Conservation (phyloP, 2,329 filamentous ascomycete species). For the Calonectria leucothoes region DNA sequence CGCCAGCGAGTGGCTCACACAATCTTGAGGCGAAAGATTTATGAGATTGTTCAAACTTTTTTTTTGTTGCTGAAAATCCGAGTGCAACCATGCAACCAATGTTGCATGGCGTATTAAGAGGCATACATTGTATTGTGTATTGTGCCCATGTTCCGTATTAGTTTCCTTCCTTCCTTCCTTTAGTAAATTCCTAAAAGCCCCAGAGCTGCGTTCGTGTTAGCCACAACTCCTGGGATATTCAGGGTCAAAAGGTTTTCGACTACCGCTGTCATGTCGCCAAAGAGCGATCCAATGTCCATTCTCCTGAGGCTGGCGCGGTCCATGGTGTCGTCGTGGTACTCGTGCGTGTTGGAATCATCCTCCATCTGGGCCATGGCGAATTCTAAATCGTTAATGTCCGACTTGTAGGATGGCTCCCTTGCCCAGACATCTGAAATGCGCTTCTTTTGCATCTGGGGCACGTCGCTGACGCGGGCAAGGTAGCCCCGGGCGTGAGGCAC, state of each 20-base stretch:
- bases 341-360: not conserved
- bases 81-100: not conserved
- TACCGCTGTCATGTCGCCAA: not conserved
- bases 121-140: too few relatives aligned
- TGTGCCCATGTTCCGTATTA: not conserved
- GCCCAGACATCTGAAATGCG: not conserved
- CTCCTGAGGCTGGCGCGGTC: not conserved
- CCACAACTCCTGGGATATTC: not conserved
- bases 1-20: not conserved
- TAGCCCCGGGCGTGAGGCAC: not conserved
- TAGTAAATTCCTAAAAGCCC: not conserved
- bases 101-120: not conserved
- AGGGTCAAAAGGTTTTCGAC: not conserved
- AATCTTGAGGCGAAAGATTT: not conserved
- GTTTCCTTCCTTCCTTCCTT: not conserved
- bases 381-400: not conserved
- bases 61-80: not conserved
- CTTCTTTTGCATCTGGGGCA: not conserved
- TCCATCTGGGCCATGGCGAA: not conserved
- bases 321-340: not conserved
- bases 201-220: not conserved
- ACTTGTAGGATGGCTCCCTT: not conserved
- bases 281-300: not conserved
- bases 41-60: not conserved
- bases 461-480: not conserved